Evolutionary conservation across 495 filamentous ascomycete species (phyloP).

Genomic region (Aspergillus heteromorphus): DNA sequence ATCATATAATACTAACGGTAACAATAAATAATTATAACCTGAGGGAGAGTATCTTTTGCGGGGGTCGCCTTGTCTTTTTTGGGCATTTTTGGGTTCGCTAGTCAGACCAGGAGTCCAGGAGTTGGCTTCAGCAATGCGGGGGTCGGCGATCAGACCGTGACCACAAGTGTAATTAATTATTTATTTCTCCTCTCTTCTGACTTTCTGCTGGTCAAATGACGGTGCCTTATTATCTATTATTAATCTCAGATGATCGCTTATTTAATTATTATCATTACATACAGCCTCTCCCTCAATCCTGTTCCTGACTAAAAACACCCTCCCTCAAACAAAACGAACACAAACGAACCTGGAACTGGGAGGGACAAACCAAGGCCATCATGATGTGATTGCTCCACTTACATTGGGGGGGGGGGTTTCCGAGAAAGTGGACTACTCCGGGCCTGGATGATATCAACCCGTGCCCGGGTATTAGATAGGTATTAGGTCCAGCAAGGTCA

Average conservation of each 20-base stretch:
- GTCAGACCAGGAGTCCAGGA: slow-evolving; percentile 10
- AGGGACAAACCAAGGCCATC: neutral
- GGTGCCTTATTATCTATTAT: too few species aligned
- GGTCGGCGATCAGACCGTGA: slow-evolving; percentile 12
- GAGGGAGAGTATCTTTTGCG: slow-evolving; percentile 1
- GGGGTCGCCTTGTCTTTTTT: neutral
- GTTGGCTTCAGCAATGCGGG: slow-evolving; percentile 18
- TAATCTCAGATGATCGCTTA: too few species aligned
- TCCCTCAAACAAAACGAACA: slow-evolving; percentile 6
- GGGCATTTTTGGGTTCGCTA: slow-evolving; percentile 1
- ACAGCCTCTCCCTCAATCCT: neutral
- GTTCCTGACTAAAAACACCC: slow-evolving; percentile 18
- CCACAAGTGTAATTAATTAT: neutral
- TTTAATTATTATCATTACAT: too few species aligned
- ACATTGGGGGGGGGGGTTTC: slow-evolving; percentile 19
- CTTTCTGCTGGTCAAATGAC: neutral
- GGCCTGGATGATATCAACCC: slow-evolving; percentile 5
- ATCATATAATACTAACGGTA: too few species aligned
- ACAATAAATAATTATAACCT: too few species aligned
- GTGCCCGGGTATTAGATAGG: neutral
- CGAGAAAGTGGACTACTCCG: slow-evolving; percentile 5
- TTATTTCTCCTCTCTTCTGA: neutral
- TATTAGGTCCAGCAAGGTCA: neutral
- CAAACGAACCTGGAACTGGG: neutral
- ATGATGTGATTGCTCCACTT: slow-evolving; percentile 20